Conservation (phyloP, 257 asterid species). For the Asclepias syriaca region DNA sequence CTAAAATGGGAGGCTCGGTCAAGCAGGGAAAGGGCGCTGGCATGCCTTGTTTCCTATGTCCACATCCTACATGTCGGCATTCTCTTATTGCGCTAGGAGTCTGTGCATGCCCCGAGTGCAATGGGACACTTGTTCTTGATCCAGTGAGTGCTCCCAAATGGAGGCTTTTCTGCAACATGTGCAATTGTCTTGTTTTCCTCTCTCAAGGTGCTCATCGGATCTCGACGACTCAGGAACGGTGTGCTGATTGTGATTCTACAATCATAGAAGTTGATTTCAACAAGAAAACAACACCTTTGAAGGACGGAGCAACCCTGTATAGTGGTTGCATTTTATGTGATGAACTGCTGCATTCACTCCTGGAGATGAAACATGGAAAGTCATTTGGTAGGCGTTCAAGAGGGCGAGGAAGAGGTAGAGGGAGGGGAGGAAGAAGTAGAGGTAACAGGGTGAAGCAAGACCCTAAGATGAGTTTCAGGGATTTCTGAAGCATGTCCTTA, state of each 20-base stretch:
- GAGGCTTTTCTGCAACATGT: conserved; percentile 81
- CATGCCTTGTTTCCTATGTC: conserved; percentile 94
- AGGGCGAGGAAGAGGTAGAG: conserved; percentile 61
- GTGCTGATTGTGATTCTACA: conserved; percentile 81
- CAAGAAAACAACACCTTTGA: conserved; percentile 80
- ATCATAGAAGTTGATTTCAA: conserved; percentile 84
- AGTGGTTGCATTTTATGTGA: conserved; percentile 83
- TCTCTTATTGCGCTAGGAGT: conserved; percentile 82
- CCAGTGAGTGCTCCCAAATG: conserved; percentile 88
- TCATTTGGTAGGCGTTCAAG: conserved; percentile 47
- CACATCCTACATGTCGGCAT: conserved; percentile 83
- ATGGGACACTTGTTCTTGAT: conserved; percentile 80
- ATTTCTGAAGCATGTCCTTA: conserved; percentile 36
- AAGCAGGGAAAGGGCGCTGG: conserved; percentile 79
- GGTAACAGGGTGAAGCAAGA: conserved; percentile 52
- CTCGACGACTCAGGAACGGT: conserved; percentile 57
- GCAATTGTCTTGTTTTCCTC: conserved; percentile 80
- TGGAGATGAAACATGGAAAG: conserved; percentile 82
- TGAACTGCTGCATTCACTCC: conserved; percentile 72
- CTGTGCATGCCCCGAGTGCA: conserved; percentile 93
- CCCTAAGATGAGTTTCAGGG: conserved; percentile 90
- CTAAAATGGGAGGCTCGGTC: conserved; percentile 41
- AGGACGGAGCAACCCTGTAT: conserved; percentile 68
- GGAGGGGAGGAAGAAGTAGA: conserved; percentile 53
- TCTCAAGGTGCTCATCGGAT: conserved; percentile 91